Base-by-base conservation (phyloP, 352 stramenopile species). In the Pseudoperonospora humuli region DNA sequence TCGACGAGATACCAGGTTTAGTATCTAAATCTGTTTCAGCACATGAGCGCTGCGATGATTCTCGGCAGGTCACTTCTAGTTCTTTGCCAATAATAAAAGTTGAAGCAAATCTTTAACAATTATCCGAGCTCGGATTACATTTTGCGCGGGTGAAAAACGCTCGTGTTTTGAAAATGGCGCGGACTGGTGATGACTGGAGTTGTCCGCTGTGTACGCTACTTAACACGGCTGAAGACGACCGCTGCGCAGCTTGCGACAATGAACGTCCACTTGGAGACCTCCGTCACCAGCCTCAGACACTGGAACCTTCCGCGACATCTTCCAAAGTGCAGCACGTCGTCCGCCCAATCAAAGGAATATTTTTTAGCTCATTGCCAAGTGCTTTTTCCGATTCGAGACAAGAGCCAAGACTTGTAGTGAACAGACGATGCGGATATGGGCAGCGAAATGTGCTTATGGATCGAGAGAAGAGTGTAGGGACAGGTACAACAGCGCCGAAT, bases 151-250 rank as follows among this genome's bases (percentile, higher is more conserved):
- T 31, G 14, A 14, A 3, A 29, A 23, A 24, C 28, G 18, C 15
- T 17, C 3, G 6, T 47, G 14, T 51, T 60, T 53, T 49, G 21
- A 49, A 61, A 54, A 70, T 70, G 60, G 56, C 60, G 60, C 50
- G 54, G 25, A 67, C 53, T 35, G 31, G 39, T 4, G 25, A 53
- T 17, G 67, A 84, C 44, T 86, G 75, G 75, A 86, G 69, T 55
- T 86, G 75, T 34, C 49, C 57, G 48, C 67, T 86, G 18, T 86
- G 75, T 26, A 86, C 75, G 64, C 57, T 86, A 29, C 50, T 83
- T 7, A 86, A 86, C 54, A 34, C 44, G 15, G 67, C 64, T 41
- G 39, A 53, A 10, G 67, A 81, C 21, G 45, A 59, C 10, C 59
- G 56, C 10, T 86, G 75, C 38, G 60, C 50, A 6, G 75, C 71